phyloP scores from a whole-genome alignment of 2,329 filamentous ascomycete genomes.

The Aspergillus tanneri region DNA sequence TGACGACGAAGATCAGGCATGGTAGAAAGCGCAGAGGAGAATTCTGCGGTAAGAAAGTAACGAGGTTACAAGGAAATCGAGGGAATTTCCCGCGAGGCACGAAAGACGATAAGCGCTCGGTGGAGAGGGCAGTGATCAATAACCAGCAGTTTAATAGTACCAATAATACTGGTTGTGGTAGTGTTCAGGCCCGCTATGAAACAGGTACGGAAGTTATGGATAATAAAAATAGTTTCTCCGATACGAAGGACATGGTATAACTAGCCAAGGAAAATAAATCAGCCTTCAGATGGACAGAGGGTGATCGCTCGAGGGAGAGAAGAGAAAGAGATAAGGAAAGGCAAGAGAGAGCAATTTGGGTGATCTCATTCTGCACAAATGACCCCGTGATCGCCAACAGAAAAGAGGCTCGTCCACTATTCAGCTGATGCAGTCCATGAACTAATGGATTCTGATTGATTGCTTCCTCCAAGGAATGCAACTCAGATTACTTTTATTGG shows the following conservation, averaged over 20 bases:
- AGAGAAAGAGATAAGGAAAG: slow-evolving; percentile 6
- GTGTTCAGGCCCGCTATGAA: slow-evolving; percentile 13
- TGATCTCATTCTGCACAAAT: neutral
- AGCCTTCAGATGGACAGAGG: neutral
- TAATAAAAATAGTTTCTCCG: slow-evolving; percentile 16
- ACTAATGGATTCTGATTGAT: too few relatives aligned
- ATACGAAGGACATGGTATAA: slow-evolving; percentile 23
- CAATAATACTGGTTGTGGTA: neutral
- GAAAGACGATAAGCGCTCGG: neutral
- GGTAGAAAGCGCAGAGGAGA: slow-evolving; percentile 14
- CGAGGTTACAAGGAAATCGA: neutral
- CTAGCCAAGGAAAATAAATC: neutral
- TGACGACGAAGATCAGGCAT: slow-evolving; percentile 56
- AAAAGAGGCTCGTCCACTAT: neutral
- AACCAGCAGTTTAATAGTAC: neutral
- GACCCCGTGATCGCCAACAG: neutral
- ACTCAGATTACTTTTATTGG: too few relatives aligned
- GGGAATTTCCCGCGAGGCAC: neutral
- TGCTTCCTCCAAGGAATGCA: too few relatives aligned
- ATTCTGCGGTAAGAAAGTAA: neutral
- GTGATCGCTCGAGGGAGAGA: slow-evolving; percentile 12
- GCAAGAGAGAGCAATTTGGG: too few relatives aligned
- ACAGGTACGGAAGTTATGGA: slow-evolving; percentile 21
- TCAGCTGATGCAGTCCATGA: too few relatives aligned
- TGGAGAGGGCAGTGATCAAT: neutral